A percentile compares a stretch with the other conserved stretches of the same genome.
Evolutionary conservation across 345 rosid genomes (phyloP).

Genomic region (Salix suchowensis): DNA sequence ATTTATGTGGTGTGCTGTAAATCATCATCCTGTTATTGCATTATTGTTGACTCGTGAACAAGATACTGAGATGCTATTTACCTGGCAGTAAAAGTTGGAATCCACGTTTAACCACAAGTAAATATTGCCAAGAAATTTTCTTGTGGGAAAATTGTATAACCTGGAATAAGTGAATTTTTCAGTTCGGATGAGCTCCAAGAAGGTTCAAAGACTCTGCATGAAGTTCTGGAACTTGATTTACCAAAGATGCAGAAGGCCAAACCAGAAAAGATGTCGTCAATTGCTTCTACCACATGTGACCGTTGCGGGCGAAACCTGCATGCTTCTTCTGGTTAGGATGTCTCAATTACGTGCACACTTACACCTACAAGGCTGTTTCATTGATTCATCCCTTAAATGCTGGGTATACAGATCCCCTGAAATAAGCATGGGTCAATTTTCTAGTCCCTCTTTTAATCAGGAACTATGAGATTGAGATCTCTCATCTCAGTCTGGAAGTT

Average conservation of each 20-base stretch:
- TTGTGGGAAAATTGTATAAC: not conserved
- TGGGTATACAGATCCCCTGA: not conserved
- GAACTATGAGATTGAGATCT: not conserved
- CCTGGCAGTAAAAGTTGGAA: no score
- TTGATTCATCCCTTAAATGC: not conserved
- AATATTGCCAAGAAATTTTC: not conserved
- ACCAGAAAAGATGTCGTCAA: conserved; percentile 34
- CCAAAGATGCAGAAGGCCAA: conserved; percentile 48
- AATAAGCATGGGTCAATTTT: not conserved
- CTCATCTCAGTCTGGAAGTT: not conserved
- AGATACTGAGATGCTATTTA: no score
- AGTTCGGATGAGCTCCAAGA: conserved; percentile 73
- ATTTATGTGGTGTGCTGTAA: no score
- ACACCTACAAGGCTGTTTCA: no score
- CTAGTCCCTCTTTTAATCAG: not conserved
- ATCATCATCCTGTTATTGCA: no score
- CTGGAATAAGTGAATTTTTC: conserved; percentile 7
- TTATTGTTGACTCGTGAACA: no score
- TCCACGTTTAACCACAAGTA: no score
- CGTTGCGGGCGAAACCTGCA: conserved; percentile 72
- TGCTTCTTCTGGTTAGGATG: conserved; percentile 12
- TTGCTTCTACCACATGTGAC: conserved; percentile 47
- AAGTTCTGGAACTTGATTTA: conserved; percentile 73
- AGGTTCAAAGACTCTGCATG: conserved; percentile 62
- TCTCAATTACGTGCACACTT: not conserved